A percentile compares a stretch with the other conserved stretches of the same genome.
Evolutionary conservation across 805 yeast genomes (phyloP).

Genomic region (Candida ulmi): DNA sequence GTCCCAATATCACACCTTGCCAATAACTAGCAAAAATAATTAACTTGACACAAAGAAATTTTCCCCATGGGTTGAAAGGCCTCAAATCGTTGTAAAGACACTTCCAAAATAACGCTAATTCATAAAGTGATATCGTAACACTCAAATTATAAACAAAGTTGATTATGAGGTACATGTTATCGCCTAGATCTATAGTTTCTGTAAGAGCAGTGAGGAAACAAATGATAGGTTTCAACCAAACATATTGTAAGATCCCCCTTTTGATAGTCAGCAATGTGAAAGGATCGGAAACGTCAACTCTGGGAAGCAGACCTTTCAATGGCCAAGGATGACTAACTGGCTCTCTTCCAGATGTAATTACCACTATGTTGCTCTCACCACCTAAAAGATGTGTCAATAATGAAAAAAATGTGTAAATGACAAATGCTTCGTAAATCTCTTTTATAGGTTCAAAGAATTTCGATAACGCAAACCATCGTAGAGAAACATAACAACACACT

Average conservation of each 20-base stretch:
- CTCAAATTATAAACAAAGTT: constrained; percentile 70
- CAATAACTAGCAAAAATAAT: constrained; percentile 97
- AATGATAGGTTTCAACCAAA: constrained; percentile 88
- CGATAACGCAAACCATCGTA: constrained; percentile 40
- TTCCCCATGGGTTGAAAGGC: constrained; percentile 85
- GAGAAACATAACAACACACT: constrained; percentile 56
- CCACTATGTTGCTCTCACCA: constrained; percentile 84
- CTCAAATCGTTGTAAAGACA: constrained; percentile 73
- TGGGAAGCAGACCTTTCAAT: constrained; percentile 41
- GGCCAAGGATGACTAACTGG: constrained; percentile 64
- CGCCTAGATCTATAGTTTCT: constrained; percentile 43
- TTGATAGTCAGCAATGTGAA: constrained; percentile 69
- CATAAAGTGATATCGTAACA: constrained; percentile 77
- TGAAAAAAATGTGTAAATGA: constrained; percentile 87
- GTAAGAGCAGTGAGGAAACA: constrained; percentile 48
- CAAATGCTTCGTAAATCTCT: constrained; percentile 94
- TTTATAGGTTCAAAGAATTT: constrained; percentile 64
- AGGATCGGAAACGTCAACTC: constrained; percentile 84
- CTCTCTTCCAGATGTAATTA: constrained; percentile 60
- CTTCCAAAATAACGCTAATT: constrained; percentile 88
- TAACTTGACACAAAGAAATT: constrained; percentile 86
- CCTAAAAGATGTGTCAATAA: constrained; percentile 79
- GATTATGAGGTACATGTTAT: constrained; percentile 58
- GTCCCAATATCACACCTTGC: constrained; percentile 67
- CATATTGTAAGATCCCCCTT: constrained; percentile 86